phyloP scores from a whole-genome alignment of 805 yeast genomes.

The Pichia sporocuriosa region DNA sequence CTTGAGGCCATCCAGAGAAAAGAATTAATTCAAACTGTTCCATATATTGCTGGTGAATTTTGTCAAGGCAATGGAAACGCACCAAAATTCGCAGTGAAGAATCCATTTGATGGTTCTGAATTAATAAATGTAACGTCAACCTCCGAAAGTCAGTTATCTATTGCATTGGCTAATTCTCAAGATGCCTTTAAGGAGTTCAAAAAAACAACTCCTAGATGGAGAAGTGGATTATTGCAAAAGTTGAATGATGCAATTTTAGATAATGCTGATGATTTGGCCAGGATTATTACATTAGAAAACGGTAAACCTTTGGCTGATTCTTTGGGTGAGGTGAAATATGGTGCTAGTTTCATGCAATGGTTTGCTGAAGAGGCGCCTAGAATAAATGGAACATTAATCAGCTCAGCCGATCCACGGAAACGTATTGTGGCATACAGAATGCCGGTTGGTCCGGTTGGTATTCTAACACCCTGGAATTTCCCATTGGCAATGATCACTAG shows the following conservation, averaged over 20 bases:
- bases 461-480: constrained; percentile 80
- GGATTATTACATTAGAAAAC: constrained; percentile 59
- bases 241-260: constrained; percentile 49
- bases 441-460: constrained; percentile 76
- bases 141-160: constrained; percentile 36
- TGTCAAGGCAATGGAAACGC: constrained; percentile 26
- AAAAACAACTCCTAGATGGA: constrained; percentile 43
- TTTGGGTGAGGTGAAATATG: constrained; percentile 57
- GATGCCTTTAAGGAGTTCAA: constrained; percentile 46
- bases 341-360: constrained; percentile 82
- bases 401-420: constrained; percentile 41
- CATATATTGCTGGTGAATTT: constrained; percentile 68
- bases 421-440: constrained; percentile 54
- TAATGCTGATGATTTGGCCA: constrained; percentile 59
- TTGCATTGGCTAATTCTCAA: constrained; percentile 49
- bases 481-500: constrained; percentile 75
- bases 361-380: constrained; percentile 79
- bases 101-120: constrained; percentile 60
- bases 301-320: constrained; percentile 73
- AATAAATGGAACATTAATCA: constrained; percentile 52
- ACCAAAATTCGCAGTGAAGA: constrained; percentile 51
- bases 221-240: constrained; percentile 45
- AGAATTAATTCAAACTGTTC: constrained; percentile 46
- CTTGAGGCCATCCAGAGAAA: constrained; percentile 32
- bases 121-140: constrained; percentile 51